Evolutionary conservation across 1,284 basidiomycete genomes (phyloP), one percentile per base, ranked within the genome.

Genomic region (Ceratobasidium papillatum): DNA sequence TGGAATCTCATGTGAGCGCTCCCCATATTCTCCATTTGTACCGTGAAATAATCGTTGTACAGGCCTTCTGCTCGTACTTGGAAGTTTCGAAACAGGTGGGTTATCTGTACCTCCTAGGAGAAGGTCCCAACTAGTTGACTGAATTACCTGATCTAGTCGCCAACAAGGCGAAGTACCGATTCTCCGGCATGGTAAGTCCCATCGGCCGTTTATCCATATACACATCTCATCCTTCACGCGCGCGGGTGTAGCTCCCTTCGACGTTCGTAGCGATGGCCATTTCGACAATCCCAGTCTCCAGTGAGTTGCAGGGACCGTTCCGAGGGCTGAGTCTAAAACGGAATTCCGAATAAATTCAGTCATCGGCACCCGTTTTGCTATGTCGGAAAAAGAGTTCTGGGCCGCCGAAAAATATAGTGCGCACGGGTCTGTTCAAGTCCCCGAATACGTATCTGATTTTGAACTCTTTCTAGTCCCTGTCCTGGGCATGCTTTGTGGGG

Each of bases 401-500:
- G 87, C 85, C 56, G 92, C 94, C 0, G 89, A 90, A 54, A 90
- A 94, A 81, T 95, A 90, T 78, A 90, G 93, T 94, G 76, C 74
- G 87, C 80, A 14, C 22, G 34, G 58, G 27, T 36, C 38, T 22
- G 41, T 41, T 62, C 63, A 11, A 49, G 68, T 51, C 56, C 41
- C 41, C 75, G n/a, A 34, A 17, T 41, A 22, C 47, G 49, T 5
- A 51, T 58, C 45, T 52, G 11, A 22, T 54, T 17, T 58, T 11
- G 52, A 62, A 38, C 51, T 27, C 22, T 36, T 62, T 30, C 41
- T 74, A 94, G 93, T 95, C 74, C 93, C 93, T 9, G 87, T 94
- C 64, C 86, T 94, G 9, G 94, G 94, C n/a, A 95, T 95, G 94
- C 84, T 95, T 1, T 92, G 93, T 65, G 94, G 94, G 3, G 89